Evolutionary conservation across 495 filamentous ascomycete species (phyloP), one percentile per base, ranked within the genome.

Genomic region (Xylaria scruposa): DNA sequence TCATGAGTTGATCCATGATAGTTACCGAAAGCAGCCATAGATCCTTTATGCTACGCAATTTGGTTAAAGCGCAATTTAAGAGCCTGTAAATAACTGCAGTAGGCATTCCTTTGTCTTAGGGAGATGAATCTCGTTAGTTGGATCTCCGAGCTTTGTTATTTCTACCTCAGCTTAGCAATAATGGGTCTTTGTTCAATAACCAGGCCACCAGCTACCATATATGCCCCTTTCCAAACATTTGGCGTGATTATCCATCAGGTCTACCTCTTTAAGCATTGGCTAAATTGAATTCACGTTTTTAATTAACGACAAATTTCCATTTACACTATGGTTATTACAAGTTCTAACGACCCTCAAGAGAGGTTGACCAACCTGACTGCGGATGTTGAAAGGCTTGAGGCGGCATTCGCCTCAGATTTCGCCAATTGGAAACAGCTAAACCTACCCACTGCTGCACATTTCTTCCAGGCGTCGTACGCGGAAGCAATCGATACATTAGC

Each of bases 401-500:
- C n/a, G 3, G 47, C n/a, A n/a, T 26, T 56, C 29, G 17, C 33
- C 17, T 40, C 72, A 42, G 56, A 49, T 1, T 75, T 71, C 38
- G 31, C 40, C 1, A 33, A 71, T 12, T 68, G 61, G 24, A 13
- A 38, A 2, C 19, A 46, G 0, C 38, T 31, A 4, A 38, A 61
- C 13, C 49, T 71, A 8, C n/a, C 42, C 4, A 21, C n/a, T 24
- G 5, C 42, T 4, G 36, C 17, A 24, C 64, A 53, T 15, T 71
- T 61, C 44, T 71, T 71, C 21, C 13, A 66, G 26, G 1, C 4
- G 10, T 5, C 40, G 6, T 71, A 76, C 40, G 4, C 47, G 4
- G 44, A 21, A 4, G 31, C 62, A 9, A 68, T 53, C 6, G 8
- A 38, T 2, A 7, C 42, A 17, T 46, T 73, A 31, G 19, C 26